Evolutionary conservation across 345 rosid species (phyloP).

Genomic region (Lagerstroemia speciosa): DNA sequence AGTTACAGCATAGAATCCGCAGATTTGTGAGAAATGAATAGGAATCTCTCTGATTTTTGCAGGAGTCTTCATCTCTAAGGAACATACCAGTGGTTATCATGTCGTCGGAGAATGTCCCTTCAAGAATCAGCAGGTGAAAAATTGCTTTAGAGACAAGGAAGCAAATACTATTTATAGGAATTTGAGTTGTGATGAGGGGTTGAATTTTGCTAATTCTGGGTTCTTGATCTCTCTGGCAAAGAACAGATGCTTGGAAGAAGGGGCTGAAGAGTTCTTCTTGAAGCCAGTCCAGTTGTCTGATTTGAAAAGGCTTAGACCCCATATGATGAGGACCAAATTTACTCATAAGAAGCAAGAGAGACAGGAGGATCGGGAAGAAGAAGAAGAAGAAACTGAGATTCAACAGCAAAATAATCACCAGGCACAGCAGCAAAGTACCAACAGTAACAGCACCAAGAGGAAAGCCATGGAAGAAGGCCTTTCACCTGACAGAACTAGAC

Average conservation of each 20-base stretch:
- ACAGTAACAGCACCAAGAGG: conserved; percentile 36
- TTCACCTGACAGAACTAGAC: conserved; percentile 45
- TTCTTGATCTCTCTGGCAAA: neutral
- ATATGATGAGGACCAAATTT: conserved; percentile 43
- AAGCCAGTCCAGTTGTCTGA: conserved; percentile 53
- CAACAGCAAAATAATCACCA: neutral
- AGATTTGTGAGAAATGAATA: conserved; percentile 6
- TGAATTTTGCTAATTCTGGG: neutral
- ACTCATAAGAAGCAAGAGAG: conserved; percentile 14
- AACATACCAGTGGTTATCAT: conserved; percentile 65
- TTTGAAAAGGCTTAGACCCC: conserved; percentile 45
- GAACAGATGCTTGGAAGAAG: conserved; percentile 60
- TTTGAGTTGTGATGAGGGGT: neutral
- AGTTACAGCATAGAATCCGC: too few species aligned
- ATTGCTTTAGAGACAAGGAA: neutral
- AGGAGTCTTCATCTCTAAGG: conserved; percentile 53
- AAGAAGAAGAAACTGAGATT: neutral
- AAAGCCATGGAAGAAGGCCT: conserved; percentile 47
- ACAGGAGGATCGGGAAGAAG: neutral
- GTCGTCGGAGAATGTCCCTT: conserved; percentile 78
- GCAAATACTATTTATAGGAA: neutral
- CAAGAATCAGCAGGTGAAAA: conserved; percentile 63
- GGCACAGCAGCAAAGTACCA: conserved; percentile 9
- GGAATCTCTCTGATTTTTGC: conserved; percentile 11
- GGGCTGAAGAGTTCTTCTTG: conserved; percentile 65